Evolutionary conservation across 306 rosid genomes (phyloP), one percentile per base, ranked within the genome.

Genomic region (Myrica gale): DNA sequence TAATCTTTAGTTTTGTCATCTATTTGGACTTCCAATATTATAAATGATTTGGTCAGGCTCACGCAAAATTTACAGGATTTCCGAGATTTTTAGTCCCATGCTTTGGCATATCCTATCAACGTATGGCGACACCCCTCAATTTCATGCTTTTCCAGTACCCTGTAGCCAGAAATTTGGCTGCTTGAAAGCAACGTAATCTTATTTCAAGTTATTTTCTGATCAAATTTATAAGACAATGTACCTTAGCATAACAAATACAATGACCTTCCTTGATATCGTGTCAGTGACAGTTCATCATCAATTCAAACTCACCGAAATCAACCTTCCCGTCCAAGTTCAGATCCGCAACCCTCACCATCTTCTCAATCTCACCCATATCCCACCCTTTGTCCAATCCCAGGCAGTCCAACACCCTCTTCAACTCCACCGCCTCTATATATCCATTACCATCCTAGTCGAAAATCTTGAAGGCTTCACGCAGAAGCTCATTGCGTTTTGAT

Each of bases 401-500:
- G 67, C 98, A 91, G 51, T 94, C 87, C 76, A 94, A 84, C 76
- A 94, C 98, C 89, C 95, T 87, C 82, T 94, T 94, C 88, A 91
- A 76, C 90, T 94, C 97, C 85, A 83, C 79, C 19, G 94, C 96
- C 76, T 91, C 97, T 21, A 94, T 90, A 52, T 87, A 94, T 16
- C 98, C 95, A 80, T 94, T 87, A 0, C 98, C 97, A 86, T 91
- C 97, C 75, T 86, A 93, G 54, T 94, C 98, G 60, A 94, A 94
- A 43, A 91, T 94, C 73, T 94, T 87, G 78, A 91, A 94, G 10
- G 98, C 98, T 81, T 92, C 85, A 1, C 10, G 77, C 23, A 94
- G 70, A 5, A 94, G 54, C 83, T 90, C 91, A 17, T 72, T 83
- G 8, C 84, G 75, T 84, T 82, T 87, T 8, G 82, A 73, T 72